Base-by-base conservation (phyloP, 495 filamentous ascomycete species). In the Podospora pseudocomata region DNA sequence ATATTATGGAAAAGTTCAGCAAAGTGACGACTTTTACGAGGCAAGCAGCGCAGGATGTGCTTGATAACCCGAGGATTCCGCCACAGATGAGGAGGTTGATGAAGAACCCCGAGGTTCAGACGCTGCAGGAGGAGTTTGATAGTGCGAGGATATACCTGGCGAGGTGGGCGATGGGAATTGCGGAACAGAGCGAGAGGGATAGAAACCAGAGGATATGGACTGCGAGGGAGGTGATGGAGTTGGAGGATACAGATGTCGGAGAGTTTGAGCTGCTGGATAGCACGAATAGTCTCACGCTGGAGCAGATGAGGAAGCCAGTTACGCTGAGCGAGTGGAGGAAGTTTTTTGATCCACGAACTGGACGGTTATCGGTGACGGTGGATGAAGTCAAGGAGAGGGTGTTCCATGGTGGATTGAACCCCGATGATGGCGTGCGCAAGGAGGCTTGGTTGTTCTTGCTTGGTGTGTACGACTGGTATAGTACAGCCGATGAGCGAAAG, bases 101-200 rank as follows among this genome's bases (percentile, higher is more conserved):
- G 81, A 86, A 88, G 73, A 97, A 96, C 66, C 96, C 95, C 0
- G 94, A 99, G 75, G 94, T 99, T 13, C 93, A 97, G 78, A 97
- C 92, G 0, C 72, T 99, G 60, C 92, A 95, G 76, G 94, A 97
- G 68, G 95, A 99, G 75, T 99, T 98, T 70, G 96, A 98, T 78
- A 96, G 92, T 73, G 95, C 96, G 5, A 85, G 95, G 68, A 81
- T 99, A 53, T 99, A 99, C 72, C 83, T 99, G 26, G 95, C 95
- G 3, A 84, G 95, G 59, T 99, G 95, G 95, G 95, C 95, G 0
- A 98, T 98, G 95, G 96, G 92, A 1, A 96, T 99, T 65, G 93
- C 94, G 0, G 95, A 99, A 77, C 95, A 98, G 80, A 92, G 93
- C 73, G 95, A 99, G 75, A 83, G 87, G 55, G 95, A 99, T 63